Evolutionary conservation across 1,284 basidiomycete genomes (phyloP), one percentile per base, ranked within the genome.

Genomic region (Marasmius fiardii): DNA sequence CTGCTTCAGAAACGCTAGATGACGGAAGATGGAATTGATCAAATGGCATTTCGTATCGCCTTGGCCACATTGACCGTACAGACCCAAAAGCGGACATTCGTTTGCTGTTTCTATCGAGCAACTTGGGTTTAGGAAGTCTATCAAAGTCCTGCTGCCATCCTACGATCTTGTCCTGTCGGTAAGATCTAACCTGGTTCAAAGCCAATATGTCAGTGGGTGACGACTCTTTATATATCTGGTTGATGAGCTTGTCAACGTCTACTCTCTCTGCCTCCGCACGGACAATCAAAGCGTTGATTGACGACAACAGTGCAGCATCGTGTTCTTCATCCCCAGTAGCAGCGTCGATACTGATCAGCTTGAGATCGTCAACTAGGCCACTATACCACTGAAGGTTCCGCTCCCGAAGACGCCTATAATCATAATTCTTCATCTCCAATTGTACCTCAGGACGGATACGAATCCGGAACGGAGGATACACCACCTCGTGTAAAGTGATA

Each of bases 131-230:
- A 2, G 87, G 89, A 56, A 85, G 74, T 53, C 80, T 80, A 64
- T 92, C 88, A 65, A 95, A 93, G 65, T 93, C 90, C 56, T 83
- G 81, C 67, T 97, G 95, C 93, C 95, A 98, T 43, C 91, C 91
- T n/a, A 98, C 93, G 52, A 97, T 94, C 70, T 90, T 92, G 66
- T 97, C 93, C 72, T 98, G 95, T 43, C 95, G 80, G 56, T 87
- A 86, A 3, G 92, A 86, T 48, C 95, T 85, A 6, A 96, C 92
- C 57, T 86, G 83, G 63, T 96, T 98, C 57, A 98, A 79, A 47
- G 88, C 90, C 39, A 98, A 80, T 0, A 94, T 95, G 67, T 97
- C 93, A 16, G 85, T 92, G 48, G 89, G 82, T 0, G 85, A 69
- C 0, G 93, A 89, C 58, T 92, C 85, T 62, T 81, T 83, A 72